These are phyloP conservation scores for Hawksworthiomyces lignivorus DNA, from an alignment of 2,329 filamentous ascomycete species.

Conservation along the genomic window DNA sequence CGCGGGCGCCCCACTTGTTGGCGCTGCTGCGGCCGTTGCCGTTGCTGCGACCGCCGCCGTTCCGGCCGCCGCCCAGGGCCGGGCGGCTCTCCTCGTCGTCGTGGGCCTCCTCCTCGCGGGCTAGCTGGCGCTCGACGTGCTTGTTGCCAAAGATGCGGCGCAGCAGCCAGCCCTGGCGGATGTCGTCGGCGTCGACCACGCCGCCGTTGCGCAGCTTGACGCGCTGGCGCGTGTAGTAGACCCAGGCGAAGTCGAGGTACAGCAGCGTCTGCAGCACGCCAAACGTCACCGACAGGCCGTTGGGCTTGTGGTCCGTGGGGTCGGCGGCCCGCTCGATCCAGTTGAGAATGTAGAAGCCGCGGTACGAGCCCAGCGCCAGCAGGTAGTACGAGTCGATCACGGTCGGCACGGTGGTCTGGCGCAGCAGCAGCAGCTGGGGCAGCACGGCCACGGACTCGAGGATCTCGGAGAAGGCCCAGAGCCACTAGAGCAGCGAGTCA, in stretches of 20 bases:
- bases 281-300: conserved; percentile 72
- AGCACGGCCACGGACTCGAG: conserved; percentile 88
- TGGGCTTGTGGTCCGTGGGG: conserved; percentile 49
- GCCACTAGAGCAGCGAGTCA: no score
- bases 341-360: conserved; percentile 82
- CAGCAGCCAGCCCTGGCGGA: conserved; percentile 78
- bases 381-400: conserved; percentile 98
- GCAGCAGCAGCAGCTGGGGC: conserved; percentile 82
- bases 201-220: conserved; percentile 88
- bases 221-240: conserved; percentile 87
- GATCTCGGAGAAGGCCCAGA: conserved; percentile 84
- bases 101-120: conserved; percentile 49
- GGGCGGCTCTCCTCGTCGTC: conserved; percentile 52
- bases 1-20: conserved; percentile 52
- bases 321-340: conserved; percentile 70
- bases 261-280: conserved; percentile 83
- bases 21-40: conserved; percentile 56
- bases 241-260: conserved; percentile 93
- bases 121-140: conserved; percentile 42
- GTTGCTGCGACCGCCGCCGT: conserved; percentile 28
- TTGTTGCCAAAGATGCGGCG: conserved; percentile 68
- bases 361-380: conserved; percentile 77
- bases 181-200: conserved; percentile 82
- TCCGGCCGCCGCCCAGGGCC: conserved; percentile 30
- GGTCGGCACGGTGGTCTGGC: conserved; percentile 90